Evolutionary conservation across 2,329 filamentous ascomycete species (phyloP).

Genomic region (Paradendryphiella salina): DNA sequence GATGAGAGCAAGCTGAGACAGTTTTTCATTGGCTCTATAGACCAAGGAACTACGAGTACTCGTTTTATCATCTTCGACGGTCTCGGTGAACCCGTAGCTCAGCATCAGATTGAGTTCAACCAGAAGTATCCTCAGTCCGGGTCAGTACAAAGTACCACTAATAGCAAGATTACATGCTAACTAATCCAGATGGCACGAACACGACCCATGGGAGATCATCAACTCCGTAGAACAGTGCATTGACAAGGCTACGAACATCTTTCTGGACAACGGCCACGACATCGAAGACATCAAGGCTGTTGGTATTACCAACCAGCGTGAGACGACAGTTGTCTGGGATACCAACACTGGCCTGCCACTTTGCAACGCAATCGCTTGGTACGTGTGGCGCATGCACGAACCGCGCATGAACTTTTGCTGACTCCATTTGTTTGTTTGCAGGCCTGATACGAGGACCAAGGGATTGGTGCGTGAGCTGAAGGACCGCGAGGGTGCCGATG

Average conservation of each 20-base stretch:
- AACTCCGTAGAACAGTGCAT: slow-evolving; percentile 78
- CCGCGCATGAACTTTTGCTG: slow-evolving; percentile 1
- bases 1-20: slow-evolving; percentile 49
- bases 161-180: slow-evolving; percentile 16
- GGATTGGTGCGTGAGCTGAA: slow-evolving; percentile 78
- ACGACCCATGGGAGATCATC: slow-evolving; percentile 78
- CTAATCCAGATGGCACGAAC: slow-evolving; percentile 77
- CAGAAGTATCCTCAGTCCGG: slow-evolving; percentile 84
- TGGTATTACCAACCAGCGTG: slow-evolving; percentile 88
- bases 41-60: slow-evolving; percentile 87
- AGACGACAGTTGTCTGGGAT: slow-evolving; percentile 87
- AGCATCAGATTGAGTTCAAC: slow-evolving; percentile 83
- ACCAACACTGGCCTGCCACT: slow-evolving; percentile 76
- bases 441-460: slow-evolving; percentile 77
- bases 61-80: slow-evolving; percentile 89
- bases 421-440: slow-evolving; percentile 2
- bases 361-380: slow-evolving; percentile 84
- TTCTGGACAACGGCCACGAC: slow-evolving; percentile 69
- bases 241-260: slow-evolving; percentile 71
- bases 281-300: slow-evolving; percentile 72
- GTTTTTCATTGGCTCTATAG: slow-evolving; percentile 82
- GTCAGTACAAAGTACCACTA: slow-evolving; percentile 55
- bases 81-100: slow-evolving; percentile 74
- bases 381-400: slow-evolving; percentile 2
- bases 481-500: slow-evolving; percentile 66